phyloP scores from a whole-genome alignment of 805 yeast genomes.

The Cyberlindnera veronae region DNA sequence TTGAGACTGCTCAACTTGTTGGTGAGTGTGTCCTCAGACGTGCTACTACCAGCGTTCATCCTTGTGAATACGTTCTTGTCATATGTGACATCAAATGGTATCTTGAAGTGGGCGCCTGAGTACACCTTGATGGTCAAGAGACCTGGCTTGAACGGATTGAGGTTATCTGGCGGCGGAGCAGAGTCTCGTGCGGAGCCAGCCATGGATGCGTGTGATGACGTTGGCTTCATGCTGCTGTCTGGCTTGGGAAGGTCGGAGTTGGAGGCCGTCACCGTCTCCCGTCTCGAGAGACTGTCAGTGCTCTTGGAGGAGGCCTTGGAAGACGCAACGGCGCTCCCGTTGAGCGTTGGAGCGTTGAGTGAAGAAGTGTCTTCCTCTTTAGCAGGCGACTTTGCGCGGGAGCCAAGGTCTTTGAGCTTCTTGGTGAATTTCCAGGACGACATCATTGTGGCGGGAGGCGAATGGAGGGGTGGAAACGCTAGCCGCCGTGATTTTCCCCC shows the following conservation, averaged over 20 bases:
- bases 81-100: constrained; percentile 69
- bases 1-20: constrained; percentile 19
- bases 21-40: constrained; percentile 19
- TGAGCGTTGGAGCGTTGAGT: constrained; percentile 7
- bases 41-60: constrained; percentile 48
- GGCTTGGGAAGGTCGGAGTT: background rate
- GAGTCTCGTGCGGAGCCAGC: background rate
- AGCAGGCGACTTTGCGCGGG: constrained; percentile 24
- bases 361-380: constrained; percentile 9
- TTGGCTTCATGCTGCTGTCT: background rate
- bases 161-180: constrained; percentile 7
- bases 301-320: constrained; percentile 8
- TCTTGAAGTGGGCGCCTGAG: constrained; percentile 58
- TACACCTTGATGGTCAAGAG: constrained; percentile 74
- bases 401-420: constrained; percentile 29
- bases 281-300: constrained; percentile 9
- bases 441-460: constrained; percentile 17
- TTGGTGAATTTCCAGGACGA: constrained; percentile 43
- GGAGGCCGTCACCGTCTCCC: constrained; percentile 14
- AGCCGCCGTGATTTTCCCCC: too few relatives aligned
- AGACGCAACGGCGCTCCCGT: constrained; percentile 2
- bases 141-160: constrained; percentile 51
- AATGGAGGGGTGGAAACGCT: too few relatives aligned
- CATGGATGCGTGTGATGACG: constrained; percentile 8
- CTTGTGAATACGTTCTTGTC: constrained; percentile 63